phyloP scores from a whole-genome alignment of 2,329 filamentous ascomycete genomes.

The Colletotrichum sp. region DNA sequence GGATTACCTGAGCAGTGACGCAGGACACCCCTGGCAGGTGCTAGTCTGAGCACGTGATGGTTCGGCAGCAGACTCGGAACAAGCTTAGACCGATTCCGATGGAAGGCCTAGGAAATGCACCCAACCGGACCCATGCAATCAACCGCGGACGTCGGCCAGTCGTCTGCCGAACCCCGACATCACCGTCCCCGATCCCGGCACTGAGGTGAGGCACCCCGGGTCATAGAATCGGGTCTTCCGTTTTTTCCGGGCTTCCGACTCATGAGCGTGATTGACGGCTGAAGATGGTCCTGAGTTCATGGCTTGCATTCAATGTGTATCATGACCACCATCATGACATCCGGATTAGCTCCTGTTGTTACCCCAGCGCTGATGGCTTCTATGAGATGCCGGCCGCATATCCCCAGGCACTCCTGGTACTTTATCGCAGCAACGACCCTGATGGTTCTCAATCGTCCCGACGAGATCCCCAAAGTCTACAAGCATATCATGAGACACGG shows the following conservation, averaged over 20 bases:
- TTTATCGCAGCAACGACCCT: constrained; percentile 51
- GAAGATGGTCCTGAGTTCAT: not conserved
- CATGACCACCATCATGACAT: constrained; percentile 1
- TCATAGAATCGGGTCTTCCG: not conserved
- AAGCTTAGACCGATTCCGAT: not conserved
- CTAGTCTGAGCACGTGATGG: constrained; percentile 5
- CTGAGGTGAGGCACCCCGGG: not conserved
- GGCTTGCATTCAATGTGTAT: not conserved
- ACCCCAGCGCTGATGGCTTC: constrained; percentile 46
- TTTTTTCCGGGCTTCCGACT: not conserved
- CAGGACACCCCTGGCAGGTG: not conserved
- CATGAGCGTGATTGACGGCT: not conserved
- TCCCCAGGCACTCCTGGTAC: constrained; percentile 54
- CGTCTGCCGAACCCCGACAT: not conserved
- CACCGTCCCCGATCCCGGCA: not conserved
- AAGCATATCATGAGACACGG: constrained; percentile 42
- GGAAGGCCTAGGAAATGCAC: not conserved
- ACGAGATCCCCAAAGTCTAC: constrained; percentile 51
- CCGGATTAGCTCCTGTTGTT: constrained; percentile 31
- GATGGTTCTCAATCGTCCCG: constrained; percentile 52
- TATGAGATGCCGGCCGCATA: constrained; percentile 42
- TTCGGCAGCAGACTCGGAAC: not conserved
- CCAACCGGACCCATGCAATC: not conserved
- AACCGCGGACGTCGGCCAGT: not conserved
- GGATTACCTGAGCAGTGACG: constrained; percentile 22